Evolutionary conservation across 2,329 filamentous ascomycete genomes (phyloP).

Genomic region (Penicillium sp.): DNA sequence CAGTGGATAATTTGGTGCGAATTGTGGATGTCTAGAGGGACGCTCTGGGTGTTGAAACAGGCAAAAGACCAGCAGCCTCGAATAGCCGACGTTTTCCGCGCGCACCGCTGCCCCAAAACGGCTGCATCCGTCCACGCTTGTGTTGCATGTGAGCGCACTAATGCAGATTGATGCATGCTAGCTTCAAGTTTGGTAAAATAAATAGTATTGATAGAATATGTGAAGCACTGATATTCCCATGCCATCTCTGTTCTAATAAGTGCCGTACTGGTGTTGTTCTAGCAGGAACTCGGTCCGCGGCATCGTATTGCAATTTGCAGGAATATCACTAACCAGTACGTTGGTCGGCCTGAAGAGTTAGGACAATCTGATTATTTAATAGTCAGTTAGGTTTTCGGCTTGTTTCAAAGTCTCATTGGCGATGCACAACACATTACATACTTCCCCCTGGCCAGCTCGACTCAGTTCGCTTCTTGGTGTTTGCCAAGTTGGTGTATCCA

Average conservation of each 20-base stretch:
- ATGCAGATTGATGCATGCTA: background rate
- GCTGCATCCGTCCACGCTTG: background rate
- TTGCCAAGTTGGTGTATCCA: slow-evolving; percentile 20
- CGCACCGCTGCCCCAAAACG: background rate
- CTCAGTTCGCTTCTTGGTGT: slow-evolving; percentile 20
- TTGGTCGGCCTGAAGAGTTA: too few species aligned
- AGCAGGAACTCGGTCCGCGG: too few species aligned
- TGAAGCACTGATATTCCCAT: too few species aligned
- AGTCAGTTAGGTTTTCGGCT: slow-evolving; percentile 1
- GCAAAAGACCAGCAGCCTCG: slow-evolving; percentile 3
- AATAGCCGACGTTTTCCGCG: slow-evolving; percentile 12
- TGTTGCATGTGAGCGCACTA: background rate
- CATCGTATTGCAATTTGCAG: too few species aligned
- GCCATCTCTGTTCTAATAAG: too few species aligned
- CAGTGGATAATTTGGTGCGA: slow-evolving; percentile 16
- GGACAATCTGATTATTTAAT: too few species aligned
- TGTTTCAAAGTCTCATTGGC: slow-evolving; percentile 19
- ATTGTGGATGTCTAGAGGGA: slow-evolving; percentile 10
- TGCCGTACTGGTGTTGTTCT: background rate
- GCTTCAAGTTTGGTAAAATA: too few species aligned
- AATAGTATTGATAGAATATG: too few species aligned
- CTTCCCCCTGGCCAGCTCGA: slow-evolving; percentile 16
- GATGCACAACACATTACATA: slow-evolving; percentile 15
- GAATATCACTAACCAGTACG: too few species aligned
- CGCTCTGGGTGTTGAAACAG: background rate